These are phyloP conservation scores for Hygrophila difformis DNA, from an alignment of 257 asterid genomes.

Conservation along the genomic window DNA sequence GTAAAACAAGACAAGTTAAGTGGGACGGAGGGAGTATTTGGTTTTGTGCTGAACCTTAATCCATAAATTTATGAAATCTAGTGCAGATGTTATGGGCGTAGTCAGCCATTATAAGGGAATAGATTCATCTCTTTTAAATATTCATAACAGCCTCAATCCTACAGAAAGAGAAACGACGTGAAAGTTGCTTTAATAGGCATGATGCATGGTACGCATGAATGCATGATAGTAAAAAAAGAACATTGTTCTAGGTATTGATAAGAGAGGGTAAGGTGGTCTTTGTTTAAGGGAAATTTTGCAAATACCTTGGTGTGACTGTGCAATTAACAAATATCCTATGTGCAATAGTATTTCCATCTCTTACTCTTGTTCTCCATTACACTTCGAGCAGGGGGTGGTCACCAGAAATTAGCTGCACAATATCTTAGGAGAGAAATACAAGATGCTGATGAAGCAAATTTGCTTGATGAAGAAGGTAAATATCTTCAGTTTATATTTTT, in stretches of 20 bases:
- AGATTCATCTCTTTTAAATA: conserved; percentile 5
- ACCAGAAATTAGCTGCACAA: conserved; percentile 38
- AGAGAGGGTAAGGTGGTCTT: conserved; percentile 7
- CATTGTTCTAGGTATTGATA: conserved; percentile 4
- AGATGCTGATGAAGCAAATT: conserved; percentile 75
- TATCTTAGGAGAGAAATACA: conserved; percentile 40
- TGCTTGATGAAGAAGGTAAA: conserved; percentile 81
- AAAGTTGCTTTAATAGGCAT: conserved; percentile 6
- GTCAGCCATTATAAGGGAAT: neutral
- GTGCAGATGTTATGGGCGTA: conserved; percentile 2
- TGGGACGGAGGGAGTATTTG: too few relatives aligned
- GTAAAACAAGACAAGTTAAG: too few relatives aligned
- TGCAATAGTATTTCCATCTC: conserved; percentile 9
- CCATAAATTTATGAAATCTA: conserved; percentile 3
- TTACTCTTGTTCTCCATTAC: conserved; percentile 6
- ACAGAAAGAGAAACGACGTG: neutral
- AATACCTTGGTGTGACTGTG: too few relatives aligned
- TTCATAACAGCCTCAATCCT: neutral
- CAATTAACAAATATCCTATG: conserved; percentile 5
- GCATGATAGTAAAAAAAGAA: neutral
- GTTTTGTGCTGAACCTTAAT: conserved; percentile 4
- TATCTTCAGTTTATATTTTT: conserved; percentile 10
- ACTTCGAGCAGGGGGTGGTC: conserved; percentile 38
- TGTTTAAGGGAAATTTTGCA: too few relatives aligned
- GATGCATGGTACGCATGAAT: neutral